Conservation (phyloP, 768 basidiomycete genomes). For the Tephrocybe sp. region DNA sequence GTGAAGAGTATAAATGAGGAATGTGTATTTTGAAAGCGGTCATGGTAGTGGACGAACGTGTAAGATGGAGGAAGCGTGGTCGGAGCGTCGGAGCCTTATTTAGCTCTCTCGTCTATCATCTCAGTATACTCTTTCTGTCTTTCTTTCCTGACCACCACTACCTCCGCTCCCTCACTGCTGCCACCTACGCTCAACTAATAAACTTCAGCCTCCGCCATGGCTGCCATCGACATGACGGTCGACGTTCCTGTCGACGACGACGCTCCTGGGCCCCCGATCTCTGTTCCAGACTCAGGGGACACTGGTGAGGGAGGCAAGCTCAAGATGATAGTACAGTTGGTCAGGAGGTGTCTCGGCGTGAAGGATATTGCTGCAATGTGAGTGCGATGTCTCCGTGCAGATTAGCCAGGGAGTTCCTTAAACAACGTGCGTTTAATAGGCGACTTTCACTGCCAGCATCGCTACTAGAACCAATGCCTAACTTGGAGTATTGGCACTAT, state of each 20-base stretch:
- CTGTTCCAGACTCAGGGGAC: slow-evolving; percentile 70
- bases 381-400: slow-evolving; percentile 32
- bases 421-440: slow-evolving; percentile 44
- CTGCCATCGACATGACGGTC: slow-evolving; percentile 9
- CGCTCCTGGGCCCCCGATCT: slow-evolving; percentile 54
- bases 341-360: slow-evolving; percentile 90
- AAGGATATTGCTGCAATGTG: slow-evolving; percentile 95
- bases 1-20: no score
- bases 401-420: no score
- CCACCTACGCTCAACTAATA: slow-evolving; percentile 1
- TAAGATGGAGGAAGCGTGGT: not conserved
- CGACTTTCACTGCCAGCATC: slow-evolving; percentile 92
- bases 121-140: slow-evolving; percentile 8
- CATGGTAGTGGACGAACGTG: slow-evolving; percentile 9
- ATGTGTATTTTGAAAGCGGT: not conserved
- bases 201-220: slow-evolving; percentile 11
- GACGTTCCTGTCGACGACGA: slow-evolving; percentile 42
- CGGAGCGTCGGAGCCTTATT: slow-evolving; percentile 9
- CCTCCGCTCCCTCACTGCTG: not conserved
- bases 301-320: slow-evolving; percentile 87
- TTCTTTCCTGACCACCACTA: slow-evolving; percentile 5
- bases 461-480: slow-evolving; percentile 90
- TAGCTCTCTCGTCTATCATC: slow-evolving; percentile 8
- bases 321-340: slow-evolving; percentile 89
- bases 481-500: slow-evolving; percentile 96